Evolutionary conservation across 257 asterid species (phyloP), one percentile per base, ranked within the genome.

Genomic region (Solanum bulbocastanum): DNA sequence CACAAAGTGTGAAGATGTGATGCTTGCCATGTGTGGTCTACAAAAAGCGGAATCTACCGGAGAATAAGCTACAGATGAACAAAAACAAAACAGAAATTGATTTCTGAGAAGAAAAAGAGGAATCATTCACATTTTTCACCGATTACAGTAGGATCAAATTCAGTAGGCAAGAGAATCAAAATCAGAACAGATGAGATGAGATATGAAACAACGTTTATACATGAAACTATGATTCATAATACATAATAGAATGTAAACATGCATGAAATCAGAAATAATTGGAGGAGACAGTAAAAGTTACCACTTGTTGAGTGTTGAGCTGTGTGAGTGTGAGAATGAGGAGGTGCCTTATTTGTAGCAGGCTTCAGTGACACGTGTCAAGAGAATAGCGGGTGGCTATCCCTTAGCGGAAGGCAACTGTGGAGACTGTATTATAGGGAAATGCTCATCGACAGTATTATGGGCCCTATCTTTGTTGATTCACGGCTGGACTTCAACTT

Each of bases 1-100:
- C 56, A 94, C 95, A 65, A 94, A 95, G 89, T 87, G 95, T 37
- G 98, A 93, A 88, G 98, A 92, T 35, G 94, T 87, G 56, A 94
- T 86, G n/a, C 93, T 87, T 76, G 96, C 96, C 99, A 84, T 75
- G 66, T 49, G 60, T 49, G 9, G 60, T 88, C 94, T 81, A 81
- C 66, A 44, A 42, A 46, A 79, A 42, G 60, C 8, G n/a, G 10
- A 44, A 79, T 25, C n/a, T 42, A 42, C 13, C 58, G 40, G 83
- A 74, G 56, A 75, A 56, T n/a, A n/a, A n/a, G n/a, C n/a, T n/a
- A n/a, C n/a, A n/a, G 66, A 56, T 56, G 66, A 49, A 49, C 60
- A 49, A 49, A 15, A 49, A 15, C 60, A 49, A 49, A 49, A 49
- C 60, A 46, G 58, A 46, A 14, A 46, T 46, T 46, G 20, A 46